Conservation (phyloP, 371 early-diverging fungal genomes). For the Conidiobolus incongruus region DNA sequence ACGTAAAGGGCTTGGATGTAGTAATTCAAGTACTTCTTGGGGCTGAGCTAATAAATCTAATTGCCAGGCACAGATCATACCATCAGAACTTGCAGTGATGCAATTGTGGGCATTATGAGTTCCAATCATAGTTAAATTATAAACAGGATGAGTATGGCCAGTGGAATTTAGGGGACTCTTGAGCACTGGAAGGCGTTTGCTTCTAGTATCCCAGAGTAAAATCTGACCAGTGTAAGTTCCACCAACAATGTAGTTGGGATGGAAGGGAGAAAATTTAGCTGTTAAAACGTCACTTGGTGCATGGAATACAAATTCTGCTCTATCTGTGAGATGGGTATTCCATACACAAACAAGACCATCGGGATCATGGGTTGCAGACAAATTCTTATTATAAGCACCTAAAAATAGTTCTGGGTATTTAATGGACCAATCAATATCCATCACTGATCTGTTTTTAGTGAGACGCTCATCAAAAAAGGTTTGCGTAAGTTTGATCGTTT, state of each 20-base stretch:
- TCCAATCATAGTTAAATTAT: slow-evolving; percentile 69
- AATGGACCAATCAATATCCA: slow-evolving; percentile 79
- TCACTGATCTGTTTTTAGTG: slow-evolving; percentile 65
- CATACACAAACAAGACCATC: slow-evolving; percentile 86
- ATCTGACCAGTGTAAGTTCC: slow-evolving; percentile 95
- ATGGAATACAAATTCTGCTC: slow-evolving; percentile 88
- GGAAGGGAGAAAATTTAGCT: slow-evolving; percentile 72
- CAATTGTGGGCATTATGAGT: slow-evolving; percentile 85
- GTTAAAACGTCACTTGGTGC: slow-evolving; percentile 78
- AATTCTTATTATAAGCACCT: slow-evolving; percentile 75
- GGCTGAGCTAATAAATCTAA: slow-evolving; percentile 91
- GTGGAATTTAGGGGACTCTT: slow-evolving; percentile 70
- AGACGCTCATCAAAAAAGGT: slow-evolving; percentile 62
- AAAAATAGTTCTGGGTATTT: slow-evolving; percentile 75
- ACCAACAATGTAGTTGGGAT: slow-evolving; percentile 75
- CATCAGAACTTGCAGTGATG: slow-evolving; percentile 81
- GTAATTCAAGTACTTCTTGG: slow-evolving; percentile 48
- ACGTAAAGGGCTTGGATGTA: slow-evolving; percentile 46
- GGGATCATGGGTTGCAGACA: slow-evolving; percentile 63
- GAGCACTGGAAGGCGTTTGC: slow-evolving; percentile 60
- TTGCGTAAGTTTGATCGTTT: slow-evolving; percentile 39
- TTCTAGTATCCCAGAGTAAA: slow-evolving; percentile 86
- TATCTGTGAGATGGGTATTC: slow-evolving; percentile 66
- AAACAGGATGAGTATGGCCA: slow-evolving; percentile 93
- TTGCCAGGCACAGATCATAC: slow-evolving; percentile 88